phyloP scores from a whole-genome alignment of 179 eudicot species.

The Heliamphora pulchella region DNA sequence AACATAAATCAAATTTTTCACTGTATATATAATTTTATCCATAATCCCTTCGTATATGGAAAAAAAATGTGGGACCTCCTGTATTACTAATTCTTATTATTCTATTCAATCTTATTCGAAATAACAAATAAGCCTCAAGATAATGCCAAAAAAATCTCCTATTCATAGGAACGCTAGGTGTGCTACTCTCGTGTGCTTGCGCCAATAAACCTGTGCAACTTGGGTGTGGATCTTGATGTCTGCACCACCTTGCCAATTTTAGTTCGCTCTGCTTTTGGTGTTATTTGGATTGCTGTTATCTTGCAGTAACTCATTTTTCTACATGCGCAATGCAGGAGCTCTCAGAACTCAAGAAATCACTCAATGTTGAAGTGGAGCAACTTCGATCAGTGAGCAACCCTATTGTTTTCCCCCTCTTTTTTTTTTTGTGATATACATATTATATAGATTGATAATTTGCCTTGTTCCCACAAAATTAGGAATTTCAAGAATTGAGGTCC shows the following conservation, averaged over 20 bases:
- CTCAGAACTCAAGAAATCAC: constrained; percentile 71
- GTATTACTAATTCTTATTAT: too few species aligned
- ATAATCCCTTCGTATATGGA: too few species aligned
- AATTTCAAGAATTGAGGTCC: constrained; percentile 76
- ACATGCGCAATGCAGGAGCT: constrained; percentile 48
- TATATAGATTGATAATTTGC: background rate
- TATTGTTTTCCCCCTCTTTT: constrained; percentile 3
- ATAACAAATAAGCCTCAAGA: too few species aligned
- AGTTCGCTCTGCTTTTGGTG: background rate
- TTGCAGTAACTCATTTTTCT: background rate
- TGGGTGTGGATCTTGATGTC: too few species aligned
- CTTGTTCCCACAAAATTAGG: constrained; percentile 36
- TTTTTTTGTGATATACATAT: background rate
- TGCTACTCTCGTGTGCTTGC: too few species aligned
- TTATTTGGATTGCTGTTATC: background rate
- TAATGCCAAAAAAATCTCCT: too few species aligned
- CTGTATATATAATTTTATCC: too few species aligned
- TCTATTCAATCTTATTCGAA: too few species aligned
- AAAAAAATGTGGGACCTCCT: too few species aligned
- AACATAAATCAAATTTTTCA: too few species aligned
- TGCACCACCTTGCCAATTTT: background rate
- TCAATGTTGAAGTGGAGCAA: constrained; percentile 77
- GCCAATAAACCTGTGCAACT: too few species aligned
- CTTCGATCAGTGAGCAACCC: constrained; percentile 61
- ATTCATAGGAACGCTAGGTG: too few species aligned